These are phyloP conservation scores for Phanerochaete carnosa DNA, from an alignment of 768 basidiomycete species.

Conservation along the genomic window DNA sequence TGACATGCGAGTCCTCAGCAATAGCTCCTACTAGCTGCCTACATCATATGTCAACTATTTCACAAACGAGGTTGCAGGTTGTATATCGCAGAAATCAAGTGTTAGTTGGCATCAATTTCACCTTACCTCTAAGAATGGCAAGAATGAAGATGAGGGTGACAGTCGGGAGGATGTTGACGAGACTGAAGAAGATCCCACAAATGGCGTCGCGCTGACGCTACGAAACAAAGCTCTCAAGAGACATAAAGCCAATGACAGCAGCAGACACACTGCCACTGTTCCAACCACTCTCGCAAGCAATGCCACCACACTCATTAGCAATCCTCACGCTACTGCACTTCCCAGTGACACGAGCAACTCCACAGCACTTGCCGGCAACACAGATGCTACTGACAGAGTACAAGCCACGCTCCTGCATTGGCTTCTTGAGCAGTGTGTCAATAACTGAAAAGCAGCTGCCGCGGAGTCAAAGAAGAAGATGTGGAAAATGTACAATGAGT, in stretches of 20 bases:
- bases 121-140: not conserved
- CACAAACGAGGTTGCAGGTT: slow-evolving; percentile 27
- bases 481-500: slow-evolving; percentile 35
- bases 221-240: too few relatives aligned
- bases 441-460: slow-evolving; percentile 31
- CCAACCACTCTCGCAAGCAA: not conserved
- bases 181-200: slow-evolving; percentile 14
- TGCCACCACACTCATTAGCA: too few relatives aligned
- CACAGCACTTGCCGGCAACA: not conserved
- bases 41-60: slow-evolving; percentile 25
- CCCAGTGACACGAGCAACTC: not conserved
- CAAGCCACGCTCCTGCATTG: not conserved
- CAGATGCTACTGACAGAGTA: not conserved
- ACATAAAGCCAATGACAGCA: not conserved
- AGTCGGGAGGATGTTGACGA: not conserved
- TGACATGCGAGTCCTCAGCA: slow-evolving; percentile 17
- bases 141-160: not conserved
- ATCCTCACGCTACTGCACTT: too few relatives aligned
- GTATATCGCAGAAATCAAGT: not conserved
- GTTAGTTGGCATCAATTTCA: not conserved
- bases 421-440: slow-evolving; percentile 15
- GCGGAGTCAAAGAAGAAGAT: slow-evolving; percentile 28
- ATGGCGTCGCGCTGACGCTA: slow-evolving; percentile 10
- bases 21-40: slow-evolving; percentile 26
- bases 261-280: not conserved